phyloP scores from a whole-genome alignment of 1,139 yeast genomes.

The Candida pseudoviswanathii region DNA sequence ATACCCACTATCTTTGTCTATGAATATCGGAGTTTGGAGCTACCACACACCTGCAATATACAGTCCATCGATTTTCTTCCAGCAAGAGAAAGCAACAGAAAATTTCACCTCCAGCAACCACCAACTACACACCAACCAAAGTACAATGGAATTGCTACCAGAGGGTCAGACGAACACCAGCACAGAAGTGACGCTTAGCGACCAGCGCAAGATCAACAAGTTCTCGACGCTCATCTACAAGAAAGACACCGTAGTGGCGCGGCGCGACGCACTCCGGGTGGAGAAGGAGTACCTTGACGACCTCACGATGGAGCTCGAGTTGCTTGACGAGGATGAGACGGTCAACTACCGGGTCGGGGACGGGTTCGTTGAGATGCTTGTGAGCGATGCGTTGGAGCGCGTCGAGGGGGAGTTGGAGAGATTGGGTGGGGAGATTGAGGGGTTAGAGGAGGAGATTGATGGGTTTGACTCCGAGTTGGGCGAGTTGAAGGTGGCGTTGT shows the following conservation, averaged over 20 bases:
- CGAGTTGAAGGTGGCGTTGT: constrained; percentile 68
- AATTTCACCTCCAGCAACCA: neutral
- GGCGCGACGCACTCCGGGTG: constrained; percentile 51
- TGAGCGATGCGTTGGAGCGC: constrained; percentile 62
- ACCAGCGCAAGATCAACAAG: constrained; percentile 85
- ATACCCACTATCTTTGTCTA: no score
- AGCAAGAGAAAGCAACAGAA: neutral
- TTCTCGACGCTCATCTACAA: constrained; percentile 81
- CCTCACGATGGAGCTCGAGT: constrained; percentile 79
- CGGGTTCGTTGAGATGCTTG: constrained; percentile 68
- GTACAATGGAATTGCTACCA: constrained; percentile 57
- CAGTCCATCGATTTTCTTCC: neutral
- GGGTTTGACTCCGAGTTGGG: constrained; percentile 55
- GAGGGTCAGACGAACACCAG: constrained; percentile 67
- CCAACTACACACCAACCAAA: neutral
- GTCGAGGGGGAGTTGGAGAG: constrained; percentile 62
- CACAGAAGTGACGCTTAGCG: constrained; percentile 81
- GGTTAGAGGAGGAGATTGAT: constrained; percentile 49
- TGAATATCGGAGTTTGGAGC: no score
- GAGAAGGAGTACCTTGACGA: constrained; percentile 92
- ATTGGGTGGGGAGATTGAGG: constrained; percentile 52
- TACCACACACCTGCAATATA: neutral
- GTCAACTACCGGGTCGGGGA: constrained; percentile 77
- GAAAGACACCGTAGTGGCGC: constrained; percentile 58
- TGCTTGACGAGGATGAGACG: constrained; percentile 76